phyloP scores from a whole-genome alignment of 2,329 filamentous ascomycete genomes.

The Blastomyces parvus region DNA sequence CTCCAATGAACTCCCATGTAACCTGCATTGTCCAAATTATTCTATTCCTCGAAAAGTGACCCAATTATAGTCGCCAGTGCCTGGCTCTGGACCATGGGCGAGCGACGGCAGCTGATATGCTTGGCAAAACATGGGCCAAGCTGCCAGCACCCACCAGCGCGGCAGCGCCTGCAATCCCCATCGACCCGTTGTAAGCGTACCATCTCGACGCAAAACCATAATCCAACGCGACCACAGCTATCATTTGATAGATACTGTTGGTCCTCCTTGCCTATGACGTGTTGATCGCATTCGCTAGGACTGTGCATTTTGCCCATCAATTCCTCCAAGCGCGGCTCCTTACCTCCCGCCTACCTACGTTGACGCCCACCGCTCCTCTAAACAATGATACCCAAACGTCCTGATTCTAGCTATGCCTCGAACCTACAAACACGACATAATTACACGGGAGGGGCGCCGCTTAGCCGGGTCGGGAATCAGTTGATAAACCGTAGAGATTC shows the following conservation, averaged over 20 bases:
- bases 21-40: no score
- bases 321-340: background rate
- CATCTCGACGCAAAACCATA: background rate
- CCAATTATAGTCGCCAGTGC: background rate
- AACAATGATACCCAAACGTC: slow-evolving; percentile 15
- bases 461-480: slow-evolving; percentile 19
- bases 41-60: no score
- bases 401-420: slow-evolving; percentile 23
- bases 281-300: background rate
- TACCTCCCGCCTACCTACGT: no score
- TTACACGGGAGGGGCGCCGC: slow-evolving; percentile 14
- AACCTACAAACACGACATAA: slow-evolving; percentile 19
- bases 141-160: background rate
- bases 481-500: slow-evolving; percentile 4
- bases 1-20: background rate
- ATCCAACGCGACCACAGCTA: background rate
- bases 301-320: background rate
- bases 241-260: background rate
- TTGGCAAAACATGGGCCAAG: background rate
- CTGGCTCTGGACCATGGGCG: background rate
- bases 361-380: background rate
- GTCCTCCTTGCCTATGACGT: background rate
- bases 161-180: no score
- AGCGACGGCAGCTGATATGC: background rate
- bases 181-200: background rate